A percentile compares a stretch with the other conserved stretches of the same genome.
phyloP scores from a whole-genome alignment of 2,329 filamentous ascomycete genomes.

The Fusarium subglutinans region DNA sequence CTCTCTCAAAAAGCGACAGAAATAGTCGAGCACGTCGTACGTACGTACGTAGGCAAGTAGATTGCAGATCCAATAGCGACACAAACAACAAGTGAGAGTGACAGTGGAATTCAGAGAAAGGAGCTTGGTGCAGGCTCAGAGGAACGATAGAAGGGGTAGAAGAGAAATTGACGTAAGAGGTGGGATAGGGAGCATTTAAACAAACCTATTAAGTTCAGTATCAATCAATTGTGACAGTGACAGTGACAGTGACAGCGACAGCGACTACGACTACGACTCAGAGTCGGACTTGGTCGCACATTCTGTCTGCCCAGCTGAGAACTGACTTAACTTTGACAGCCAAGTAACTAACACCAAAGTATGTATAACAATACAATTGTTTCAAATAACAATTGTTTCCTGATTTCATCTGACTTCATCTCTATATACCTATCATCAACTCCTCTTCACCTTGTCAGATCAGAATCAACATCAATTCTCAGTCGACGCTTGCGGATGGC shows the following conservation, averaged over 20 bases:
- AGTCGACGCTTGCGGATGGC: conserved; percentile 26
- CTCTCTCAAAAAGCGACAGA: background rate
- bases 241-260: background rate
- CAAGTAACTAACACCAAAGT: background rate
- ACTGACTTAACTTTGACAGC: background rate
- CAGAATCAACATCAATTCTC: background rate
- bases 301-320: background rate
- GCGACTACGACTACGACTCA: conserved; percentile 23
- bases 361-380: background rate
- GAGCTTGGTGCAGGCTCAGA: background rate
- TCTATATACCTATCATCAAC: background rate
- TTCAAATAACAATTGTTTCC: background rate
- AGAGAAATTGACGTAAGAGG: background rate
- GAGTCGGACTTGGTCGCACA: conserved; percentile 6
- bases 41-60: background rate
- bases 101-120: background rate
- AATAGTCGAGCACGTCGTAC: conserved; percentile 1
- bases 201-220: conserved; percentile 1
- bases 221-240: background rate
- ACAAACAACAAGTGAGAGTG: background rate
- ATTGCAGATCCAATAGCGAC: background rate
- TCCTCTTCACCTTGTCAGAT: background rate
- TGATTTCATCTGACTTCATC: background rate
- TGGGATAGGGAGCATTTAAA: conserved; percentile 22
- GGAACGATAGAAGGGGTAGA: background rate